A percentile compares a stretch with the other conserved stretches of the same genome.
These are phyloP conservation scores for Candida sp. DNA, from an alignment of 1,139 yeast species.

Conservation along the genomic window DNA sequence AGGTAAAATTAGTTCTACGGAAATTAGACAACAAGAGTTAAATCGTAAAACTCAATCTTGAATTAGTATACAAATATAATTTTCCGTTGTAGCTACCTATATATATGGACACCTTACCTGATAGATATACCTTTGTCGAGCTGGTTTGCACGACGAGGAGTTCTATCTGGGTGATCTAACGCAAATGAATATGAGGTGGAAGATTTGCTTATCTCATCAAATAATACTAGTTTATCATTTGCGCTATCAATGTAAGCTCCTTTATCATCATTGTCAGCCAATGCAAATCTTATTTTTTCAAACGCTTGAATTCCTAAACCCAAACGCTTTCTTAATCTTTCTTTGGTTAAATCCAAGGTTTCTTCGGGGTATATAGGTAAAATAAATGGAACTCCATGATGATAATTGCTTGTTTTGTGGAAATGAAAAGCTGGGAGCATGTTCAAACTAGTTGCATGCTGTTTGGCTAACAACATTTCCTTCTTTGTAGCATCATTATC, in stretches of 20 bases:
- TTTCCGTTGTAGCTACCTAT: neutral
- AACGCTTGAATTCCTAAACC: conserved; percentile 82
- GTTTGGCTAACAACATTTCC: conserved; percentile 27
- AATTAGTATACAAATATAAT: neutral
- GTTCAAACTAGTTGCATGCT: conserved; percentile 35
- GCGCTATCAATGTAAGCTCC: conserved; percentile 50
- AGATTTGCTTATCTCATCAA: conserved; percentile 48
- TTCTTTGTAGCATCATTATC: conserved; percentile 19
- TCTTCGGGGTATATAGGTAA: conserved; percentile 70
- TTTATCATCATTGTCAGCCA: conserved; percentile 42
- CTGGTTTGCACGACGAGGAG: conserved; percentile 41
- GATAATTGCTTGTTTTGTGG: conserved; percentile 62
- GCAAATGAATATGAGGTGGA: conserved; percentile 52
- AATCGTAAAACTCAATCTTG: neutral
- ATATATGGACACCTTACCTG: conserved; percentile 9
- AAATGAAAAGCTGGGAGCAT: conserved; percentile 63
- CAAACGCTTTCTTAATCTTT: conserved; percentile 60
- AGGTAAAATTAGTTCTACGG: conserved; percentile 85
- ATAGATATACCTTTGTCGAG: conserved; percentile 63
- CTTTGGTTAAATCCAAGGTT: conserved; percentile 57
- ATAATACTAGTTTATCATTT: conserved; percentile 52
- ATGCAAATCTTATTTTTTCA: conserved; percentile 66
- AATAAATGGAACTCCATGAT: conserved; percentile 88
- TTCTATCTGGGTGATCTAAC: conserved; percentile 83
- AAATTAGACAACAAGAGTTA: conserved; percentile 26